Base-by-base conservation (phyloP, 306 rosid genomes). In the Cucurbita maxima region DNA sequence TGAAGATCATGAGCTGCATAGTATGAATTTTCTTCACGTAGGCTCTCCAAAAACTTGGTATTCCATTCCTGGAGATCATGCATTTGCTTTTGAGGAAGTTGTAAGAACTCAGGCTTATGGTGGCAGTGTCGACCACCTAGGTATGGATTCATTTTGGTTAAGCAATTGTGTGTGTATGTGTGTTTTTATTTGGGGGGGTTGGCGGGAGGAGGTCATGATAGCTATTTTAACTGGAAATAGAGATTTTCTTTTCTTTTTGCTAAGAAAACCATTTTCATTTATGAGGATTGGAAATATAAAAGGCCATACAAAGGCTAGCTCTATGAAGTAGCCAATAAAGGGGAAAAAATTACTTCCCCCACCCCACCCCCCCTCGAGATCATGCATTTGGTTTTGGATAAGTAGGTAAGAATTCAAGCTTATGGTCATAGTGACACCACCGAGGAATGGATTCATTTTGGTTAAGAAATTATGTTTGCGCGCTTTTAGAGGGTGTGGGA, bases 1-100 rank as follows among this genome's bases (percentile, higher is more conserved):
- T 34, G 99, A 95, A 88, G 99, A 95, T 88, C 99, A 95, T 77
- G 99, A 95, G 83, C 96, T 95, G 77, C 99, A 95, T 81, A 95
- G 99, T 82, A 84, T 95, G 99, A 95, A 95, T 83, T 95, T 80
- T 82, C 96, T 91, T 77, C 97, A 94, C 83, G 79, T 91, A 52
- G 99, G 99, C 77, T 87, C 99, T 37, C 78, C 97, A 74, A 94
- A 94, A 88, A 94, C 99, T 60, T 94, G 99, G 99, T 94, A 94
- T 86, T 78, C 99, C 55, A 90, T 95, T 83, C 97, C 99, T 48
- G 99, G 96, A 73, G 90, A 84, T 82, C 83, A 83, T 83, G 99
- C 97, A 22, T 79, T 83, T 84, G 85, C 84, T 70, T 91, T 95
- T 84, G 99, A 95, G 88, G 97, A 95, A 81, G 84, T 88, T 66